These are phyloP conservation scores for Ambispora gerdemannii DNA, from an alignment of 192 early-diverging fungal species.

Conservation along the genomic window DNA sequence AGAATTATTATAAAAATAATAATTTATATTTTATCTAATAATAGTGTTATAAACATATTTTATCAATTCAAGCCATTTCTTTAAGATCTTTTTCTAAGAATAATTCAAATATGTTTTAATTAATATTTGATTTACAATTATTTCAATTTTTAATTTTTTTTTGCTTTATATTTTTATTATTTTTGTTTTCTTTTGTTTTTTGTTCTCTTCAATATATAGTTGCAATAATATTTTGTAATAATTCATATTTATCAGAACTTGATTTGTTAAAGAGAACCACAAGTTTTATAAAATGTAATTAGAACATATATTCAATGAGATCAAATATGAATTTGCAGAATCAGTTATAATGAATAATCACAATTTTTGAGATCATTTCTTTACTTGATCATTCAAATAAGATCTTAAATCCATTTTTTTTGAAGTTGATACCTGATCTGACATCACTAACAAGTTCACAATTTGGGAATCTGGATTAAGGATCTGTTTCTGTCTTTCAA, in stretches of 20 bases:
- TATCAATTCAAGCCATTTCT: slow-evolving; percentile 4
- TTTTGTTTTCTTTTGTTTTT: slow-evolving; percentile 1
- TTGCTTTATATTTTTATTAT: neutral
- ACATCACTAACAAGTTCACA: neutral
- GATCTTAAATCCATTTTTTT: neutral
- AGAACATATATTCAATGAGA: neutral
- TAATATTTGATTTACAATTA: neutral
- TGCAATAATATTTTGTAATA: neutral
- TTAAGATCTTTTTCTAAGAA: neutral
- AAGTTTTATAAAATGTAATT: neutral
- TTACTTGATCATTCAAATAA: neutral
- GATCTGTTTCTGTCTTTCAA: slow-evolving; percentile 36
- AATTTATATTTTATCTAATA: neutral
- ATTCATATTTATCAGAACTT: neutral
- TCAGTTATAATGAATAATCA: no score
- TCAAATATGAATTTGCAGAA: neutral
- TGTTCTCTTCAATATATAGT: neutral
- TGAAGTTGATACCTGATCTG: neutral
- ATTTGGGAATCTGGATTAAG: slow-evolving; percentile 24
- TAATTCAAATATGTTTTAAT: neutral
- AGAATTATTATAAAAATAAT: no score
- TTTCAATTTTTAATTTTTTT: neutral
- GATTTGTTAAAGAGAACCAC: neutral
- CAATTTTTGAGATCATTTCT: no score
- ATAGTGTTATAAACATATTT: neutral